Evolutionary conservation across 495 filamentous ascomycete species (phyloP).

Genomic region (Stereocaulon alpinum): DNA sequence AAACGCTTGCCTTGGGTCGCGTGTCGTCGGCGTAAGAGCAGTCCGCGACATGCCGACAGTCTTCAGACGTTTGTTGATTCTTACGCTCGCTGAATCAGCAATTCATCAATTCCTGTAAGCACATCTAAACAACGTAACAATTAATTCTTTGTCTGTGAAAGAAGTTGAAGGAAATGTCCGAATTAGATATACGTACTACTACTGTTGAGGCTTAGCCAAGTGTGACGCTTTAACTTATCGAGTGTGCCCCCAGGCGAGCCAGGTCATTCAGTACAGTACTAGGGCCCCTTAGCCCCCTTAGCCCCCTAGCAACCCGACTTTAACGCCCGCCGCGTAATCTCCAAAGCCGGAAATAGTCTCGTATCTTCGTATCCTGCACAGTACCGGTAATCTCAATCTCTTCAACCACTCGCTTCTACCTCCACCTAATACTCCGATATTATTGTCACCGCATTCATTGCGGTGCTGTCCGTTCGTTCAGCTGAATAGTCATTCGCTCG

Average conservation of each 20-base stretch:
- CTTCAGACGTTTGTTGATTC: too few species aligned
- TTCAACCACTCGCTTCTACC: not conserved
- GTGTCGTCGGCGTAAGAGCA: too few species aligned
- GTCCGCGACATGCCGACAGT: not conserved
- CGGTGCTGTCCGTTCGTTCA: conserved; percentile 5
- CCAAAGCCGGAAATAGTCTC: not conserved
- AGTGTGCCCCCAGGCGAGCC: conserved; percentile 1
- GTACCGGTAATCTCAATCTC: not conserved
- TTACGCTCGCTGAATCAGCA: too few species aligned
- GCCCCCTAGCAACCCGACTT: conserved; percentile 3
- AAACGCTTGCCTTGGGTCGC: not conserved
- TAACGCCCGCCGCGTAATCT: conserved; percentile 10
- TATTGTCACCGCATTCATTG: not conserved
- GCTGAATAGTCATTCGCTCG: not conserved
- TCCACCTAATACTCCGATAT: not conserved
- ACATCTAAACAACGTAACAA: too few species aligned
- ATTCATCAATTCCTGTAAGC: too few species aligned
- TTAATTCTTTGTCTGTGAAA: not conserved
- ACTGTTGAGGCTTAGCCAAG: not conserved
- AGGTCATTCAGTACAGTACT: too few species aligned
- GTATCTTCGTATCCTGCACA: not conserved
- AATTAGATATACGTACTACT: too few species aligned
- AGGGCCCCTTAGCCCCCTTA: not conserved
- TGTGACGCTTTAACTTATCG: not conserved
- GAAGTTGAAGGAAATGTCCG: not conserved